Evolutionary conservation across 2,329 filamentous ascomycete species (phyloP).

Genomic region (Colletotrichum limetticola): DNA sequence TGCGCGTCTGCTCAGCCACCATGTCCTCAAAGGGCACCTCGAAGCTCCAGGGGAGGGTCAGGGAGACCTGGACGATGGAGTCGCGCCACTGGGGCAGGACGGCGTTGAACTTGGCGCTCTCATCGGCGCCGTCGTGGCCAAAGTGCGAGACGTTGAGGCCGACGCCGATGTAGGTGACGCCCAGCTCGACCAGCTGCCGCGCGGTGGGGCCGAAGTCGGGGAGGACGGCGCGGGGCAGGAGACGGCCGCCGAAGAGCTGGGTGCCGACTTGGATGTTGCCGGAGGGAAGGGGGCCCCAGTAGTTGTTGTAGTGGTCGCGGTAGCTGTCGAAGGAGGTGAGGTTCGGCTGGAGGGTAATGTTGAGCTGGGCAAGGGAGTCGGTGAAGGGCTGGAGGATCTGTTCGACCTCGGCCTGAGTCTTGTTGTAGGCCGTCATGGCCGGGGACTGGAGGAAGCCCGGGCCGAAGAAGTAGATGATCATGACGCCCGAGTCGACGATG

Average conservation of each 20-base stretch:
- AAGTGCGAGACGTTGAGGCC: slow-evolving; percentile 32
- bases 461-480: slow-evolving; percentile 44
- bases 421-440: slow-evolving; percentile 55
- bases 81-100: slow-evolving; percentile 55
- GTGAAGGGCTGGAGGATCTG: slow-evolving; percentile 54
- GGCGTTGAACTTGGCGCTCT: slow-evolving; percentile 39
- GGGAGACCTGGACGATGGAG: slow-evolving; percentile 46
- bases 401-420: slow-evolving; percentile 50
- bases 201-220: slow-evolving; percentile 25
- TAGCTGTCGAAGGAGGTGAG: slow-evolving; percentile 45
- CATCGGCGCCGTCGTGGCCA: slow-evolving; percentile 10
- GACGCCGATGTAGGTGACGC: slow-evolving; percentile 30
- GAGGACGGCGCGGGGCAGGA: slow-evolving; percentile 43
- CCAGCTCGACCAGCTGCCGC: slow-evolving; percentile 20
- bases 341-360: slow-evolving; percentile 41
- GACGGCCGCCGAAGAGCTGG: slow-evolving; percentile 44
- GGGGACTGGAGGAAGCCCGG: slow-evolving; percentile 40
- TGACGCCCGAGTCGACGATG: slow-evolving; percentile 30
- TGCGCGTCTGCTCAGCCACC: slow-evolving; percentile 34
- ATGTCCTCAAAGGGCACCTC: slow-evolving; percentile 30
- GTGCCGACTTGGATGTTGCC: slow-evolving; percentile 43
- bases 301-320: slow-evolving; percentile 36
- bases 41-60: slow-evolving; percentile 34
- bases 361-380: slow-evolving; percentile 37
- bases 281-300: slow-evolving; percentile 37